Evolutionary conservation across 108 stramenopile genomes (phyloP).

Genomic region (Asterionellopsis glacialis): DNA sequence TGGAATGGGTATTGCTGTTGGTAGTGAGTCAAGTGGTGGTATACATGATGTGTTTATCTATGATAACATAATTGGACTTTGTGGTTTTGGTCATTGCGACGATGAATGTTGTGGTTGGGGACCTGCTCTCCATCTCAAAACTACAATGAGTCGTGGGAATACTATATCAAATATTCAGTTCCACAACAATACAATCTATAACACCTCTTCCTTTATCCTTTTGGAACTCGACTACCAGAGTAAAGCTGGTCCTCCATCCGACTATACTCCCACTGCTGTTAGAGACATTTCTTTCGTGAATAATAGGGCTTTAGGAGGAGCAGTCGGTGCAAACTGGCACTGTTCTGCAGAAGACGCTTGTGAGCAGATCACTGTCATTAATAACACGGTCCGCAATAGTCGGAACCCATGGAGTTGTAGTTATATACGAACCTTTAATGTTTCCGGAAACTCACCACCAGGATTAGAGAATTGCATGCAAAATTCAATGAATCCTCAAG

Average conservation of each 20-base stretch:
- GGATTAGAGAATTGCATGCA: too few species aligned
- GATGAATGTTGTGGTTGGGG: slow-evolving; percentile 20
- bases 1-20: slow-evolving; percentile 29
- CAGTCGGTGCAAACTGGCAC: neutral
- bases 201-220: slow-evolving; percentile 15
- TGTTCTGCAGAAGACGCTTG: slow-evolving; percentile 8
- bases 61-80: slow-evolving; percentile 17
- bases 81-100: slow-evolving; percentile 14
- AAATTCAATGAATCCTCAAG: too few species aligned
- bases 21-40: slow-evolving; percentile 36
- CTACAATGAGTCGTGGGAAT: slow-evolving; percentile 18
- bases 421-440: too few species aligned
- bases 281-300: slow-evolving; percentile 3
- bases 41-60: slow-evolving; percentile 20
- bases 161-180: slow-evolving; percentile 19
- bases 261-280: slow-evolving; percentile 7
- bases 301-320: slow-evolving; percentile 5
- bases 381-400: too few species aligned
- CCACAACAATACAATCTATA: slow-evolving; percentile 16
- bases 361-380: slow-evolving; percentile 1
- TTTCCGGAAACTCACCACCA: too few species aligned
- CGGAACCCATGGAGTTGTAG: too few species aligned
- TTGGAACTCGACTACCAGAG: slow-evolving; percentile 22
- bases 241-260: neutral
- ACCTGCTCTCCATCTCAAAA: slow-evolving; percentile 26